A percentile compares a stretch with the other conserved stretches of the same genome.
Conservation (phyloP, 1,139 yeast species). For the Hyphopichia fennica region DNA sequence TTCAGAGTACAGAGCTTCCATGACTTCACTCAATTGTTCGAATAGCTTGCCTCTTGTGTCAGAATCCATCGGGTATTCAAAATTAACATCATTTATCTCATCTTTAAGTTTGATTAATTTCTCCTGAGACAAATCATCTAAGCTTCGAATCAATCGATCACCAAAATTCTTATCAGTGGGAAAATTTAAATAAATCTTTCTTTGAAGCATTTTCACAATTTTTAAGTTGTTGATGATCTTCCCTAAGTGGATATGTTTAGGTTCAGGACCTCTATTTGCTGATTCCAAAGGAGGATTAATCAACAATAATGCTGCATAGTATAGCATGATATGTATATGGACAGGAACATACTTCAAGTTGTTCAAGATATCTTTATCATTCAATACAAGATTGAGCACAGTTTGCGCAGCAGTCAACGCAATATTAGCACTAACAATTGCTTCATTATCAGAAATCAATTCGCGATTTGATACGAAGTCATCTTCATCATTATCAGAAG, state of each 20-base stretch:
- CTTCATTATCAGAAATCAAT: constrained; percentile 36
- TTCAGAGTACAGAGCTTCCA: constrained; percentile 15
- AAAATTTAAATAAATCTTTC: constrained; percentile 41
- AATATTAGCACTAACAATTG: constrained; percentile 41
- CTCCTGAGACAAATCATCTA: constrained; percentile 46
- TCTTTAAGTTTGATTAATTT: constrained; percentile 21
- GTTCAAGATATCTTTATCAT: constrained; percentile 57
- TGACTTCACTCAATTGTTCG: constrained; percentile 17
- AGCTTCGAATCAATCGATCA: constrained; percentile 42
- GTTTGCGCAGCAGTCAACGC: constrained; percentile 67
- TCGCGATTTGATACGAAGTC: constrained; percentile 40
- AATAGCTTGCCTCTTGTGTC: constrained; percentile 13
- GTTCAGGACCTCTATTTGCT: constrained; percentile 17
- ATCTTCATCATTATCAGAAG: constrained; percentile 28
- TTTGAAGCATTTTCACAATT: constrained; percentile 40
- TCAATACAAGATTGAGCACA: constrained; percentile 56
- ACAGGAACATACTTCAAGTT: constrained; percentile 67
- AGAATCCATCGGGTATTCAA: constrained; percentile 11
- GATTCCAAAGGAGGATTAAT: constrained; percentile 47
- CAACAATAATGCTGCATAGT: constrained; percentile 62
- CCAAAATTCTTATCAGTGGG: constrained; percentile 60
- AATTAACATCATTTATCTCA: constrained; percentile 2
- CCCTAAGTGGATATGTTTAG: constrained; percentile 13
- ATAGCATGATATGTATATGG: constrained; percentile 70
- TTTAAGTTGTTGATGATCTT: constrained; percentile 27